phyloP scores from a whole-genome alignment of 805 yeast species.

The Teunomyces tritomae region DNA sequence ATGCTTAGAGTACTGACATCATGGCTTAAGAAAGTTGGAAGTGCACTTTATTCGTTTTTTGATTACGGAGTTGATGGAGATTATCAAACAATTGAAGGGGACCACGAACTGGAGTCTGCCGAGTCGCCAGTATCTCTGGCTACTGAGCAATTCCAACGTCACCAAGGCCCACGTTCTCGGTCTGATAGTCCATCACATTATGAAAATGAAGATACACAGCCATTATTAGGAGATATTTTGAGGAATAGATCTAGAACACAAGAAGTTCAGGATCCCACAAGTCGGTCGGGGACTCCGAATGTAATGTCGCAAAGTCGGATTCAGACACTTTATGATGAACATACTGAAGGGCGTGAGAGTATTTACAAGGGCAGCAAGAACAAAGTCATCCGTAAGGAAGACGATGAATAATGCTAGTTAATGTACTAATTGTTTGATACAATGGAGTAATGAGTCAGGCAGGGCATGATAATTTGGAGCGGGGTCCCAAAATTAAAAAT shows the following conservation, averaged over 20 bases:
- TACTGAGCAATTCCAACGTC: constrained; percentile 2
- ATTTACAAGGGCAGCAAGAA: constrained; percentile 55
- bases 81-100: constrained; percentile 8
- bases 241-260: not conserved
- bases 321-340: constrained; percentile 14
- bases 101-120: not conserved
- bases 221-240: not conserved
- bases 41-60: constrained; percentile 39
- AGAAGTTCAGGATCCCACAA: not conserved
- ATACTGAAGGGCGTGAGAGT: constrained; percentile 11
- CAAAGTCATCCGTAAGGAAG: constrained; percentile 49
- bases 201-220: constrained; percentile 5
- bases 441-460: not conserved
- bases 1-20: constrained; percentile 4
- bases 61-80: constrained; percentile 39
- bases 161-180: constrained; percentile 2
- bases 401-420: constrained; percentile 9
- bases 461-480: not conserved
- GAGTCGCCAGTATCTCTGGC: not conserved
- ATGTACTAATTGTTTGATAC: not conserved
- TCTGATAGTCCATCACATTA: constrained; percentile 4
- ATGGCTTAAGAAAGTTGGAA: constrained; percentile 15
- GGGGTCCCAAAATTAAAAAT: not conserved
- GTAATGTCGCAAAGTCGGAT: constrained; percentile 3
- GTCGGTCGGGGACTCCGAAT: constrained; percentile 5